phyloP scores from a whole-genome alignment of 768 basidiomycete species.

The Lactifluus pinguis region DNA sequence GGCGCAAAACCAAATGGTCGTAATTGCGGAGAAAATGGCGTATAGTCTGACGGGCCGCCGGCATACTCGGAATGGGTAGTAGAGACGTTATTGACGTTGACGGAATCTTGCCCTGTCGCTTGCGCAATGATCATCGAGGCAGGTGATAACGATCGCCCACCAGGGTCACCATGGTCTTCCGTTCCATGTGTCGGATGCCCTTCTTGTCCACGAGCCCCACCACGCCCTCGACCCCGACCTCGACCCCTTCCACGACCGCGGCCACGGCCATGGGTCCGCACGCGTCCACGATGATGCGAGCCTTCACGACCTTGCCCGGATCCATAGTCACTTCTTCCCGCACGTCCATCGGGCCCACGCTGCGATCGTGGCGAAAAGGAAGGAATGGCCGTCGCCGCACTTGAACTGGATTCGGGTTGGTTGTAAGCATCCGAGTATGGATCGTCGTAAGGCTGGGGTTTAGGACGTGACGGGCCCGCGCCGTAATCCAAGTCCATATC shows the following conservation, averaged over 20 bases:
- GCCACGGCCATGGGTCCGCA: slow-evolving; percentile 20
- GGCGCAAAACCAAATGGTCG: slow-evolving; percentile 10
- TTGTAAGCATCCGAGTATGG: slow-evolving; percentile 43
- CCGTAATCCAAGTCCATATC: slow-evolving; percentile 46
- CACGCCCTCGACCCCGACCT: slow-evolving; percentile 22
- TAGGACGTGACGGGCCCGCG: slow-evolving; percentile 48
- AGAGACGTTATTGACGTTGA: slow-evolving; percentile 11
- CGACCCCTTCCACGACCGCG: slow-evolving; percentile 24
- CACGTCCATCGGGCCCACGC: slow-evolving; percentile 11
- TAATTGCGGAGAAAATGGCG: slow-evolving; percentile 7
- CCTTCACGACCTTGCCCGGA: slow-evolving; percentile 23
- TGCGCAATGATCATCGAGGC: slow-evolving; percentile 40
- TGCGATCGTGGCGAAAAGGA: neutral
- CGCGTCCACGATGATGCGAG: slow-evolving; percentile 17
- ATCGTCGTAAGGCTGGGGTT: slow-evolving; percentile 71
- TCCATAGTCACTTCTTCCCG: slow-evolving; percentile 28
- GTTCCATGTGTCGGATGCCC: slow-evolving; percentile 13
- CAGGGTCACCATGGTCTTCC: slow-evolving; percentile 27
- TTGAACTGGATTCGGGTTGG: slow-evolving; percentile 1
- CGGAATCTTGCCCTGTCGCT: slow-evolving; percentile 34
- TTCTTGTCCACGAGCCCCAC: neutral
- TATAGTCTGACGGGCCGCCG: slow-evolving; percentile 13
- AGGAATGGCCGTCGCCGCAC: neutral
- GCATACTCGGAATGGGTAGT: slow-evolving; percentile 17
- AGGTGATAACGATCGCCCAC: slow-evolving; percentile 30